Evolutionary conservation across 2,329 filamentous ascomycete genomes (phyloP).

Genomic region (Paracamarosporium sp.): DNA sequence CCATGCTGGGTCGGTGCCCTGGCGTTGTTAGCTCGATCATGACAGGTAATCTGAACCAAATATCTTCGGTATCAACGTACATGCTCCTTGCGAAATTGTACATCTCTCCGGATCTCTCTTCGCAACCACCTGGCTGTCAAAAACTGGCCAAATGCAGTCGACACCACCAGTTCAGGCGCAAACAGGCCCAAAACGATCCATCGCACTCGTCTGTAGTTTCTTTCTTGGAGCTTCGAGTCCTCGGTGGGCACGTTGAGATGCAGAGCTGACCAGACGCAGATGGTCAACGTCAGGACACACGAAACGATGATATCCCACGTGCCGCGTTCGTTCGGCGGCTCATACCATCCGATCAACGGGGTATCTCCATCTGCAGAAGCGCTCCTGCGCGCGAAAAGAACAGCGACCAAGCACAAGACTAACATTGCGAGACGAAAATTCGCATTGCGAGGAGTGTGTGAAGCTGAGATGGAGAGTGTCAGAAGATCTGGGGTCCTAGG

Average conservation of each 20-base stretch:
- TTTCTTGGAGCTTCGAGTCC: conserved; percentile 19
- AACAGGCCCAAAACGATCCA: conserved; percentile 32
- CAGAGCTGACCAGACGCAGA: conserved; percentile 32
- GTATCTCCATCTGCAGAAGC: conserved; percentile 8
- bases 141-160: conserved; percentile 31
- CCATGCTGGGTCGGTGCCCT: conserved; percentile 9
- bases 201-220: conserved; percentile 20
- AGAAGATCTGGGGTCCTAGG: neutral
- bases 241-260: conserved; percentile 30
- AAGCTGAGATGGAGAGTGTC: neutral
- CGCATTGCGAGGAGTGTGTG: neutral
- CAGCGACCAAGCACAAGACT: conserved; percentile 8
- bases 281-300: conserved; percentile 26
- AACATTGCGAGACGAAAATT: conserved; percentile 9
- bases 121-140: conserved; percentile 26
- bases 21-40: neutral
- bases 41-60: neutral
- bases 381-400: conserved; percentile 11
- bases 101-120: conserved; percentile 23
- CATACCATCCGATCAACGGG: conserved; percentile 22
- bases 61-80: neutral
- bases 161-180: conserved; percentile 32
- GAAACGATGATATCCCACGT: conserved; percentile 27
- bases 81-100: conserved; percentile 18
- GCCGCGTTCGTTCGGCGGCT: conserved; percentile 22